Evolutionary conservation across 441 rosid species (phyloP).

Genomic region (Cnidoscolus chayamansa): DNA sequence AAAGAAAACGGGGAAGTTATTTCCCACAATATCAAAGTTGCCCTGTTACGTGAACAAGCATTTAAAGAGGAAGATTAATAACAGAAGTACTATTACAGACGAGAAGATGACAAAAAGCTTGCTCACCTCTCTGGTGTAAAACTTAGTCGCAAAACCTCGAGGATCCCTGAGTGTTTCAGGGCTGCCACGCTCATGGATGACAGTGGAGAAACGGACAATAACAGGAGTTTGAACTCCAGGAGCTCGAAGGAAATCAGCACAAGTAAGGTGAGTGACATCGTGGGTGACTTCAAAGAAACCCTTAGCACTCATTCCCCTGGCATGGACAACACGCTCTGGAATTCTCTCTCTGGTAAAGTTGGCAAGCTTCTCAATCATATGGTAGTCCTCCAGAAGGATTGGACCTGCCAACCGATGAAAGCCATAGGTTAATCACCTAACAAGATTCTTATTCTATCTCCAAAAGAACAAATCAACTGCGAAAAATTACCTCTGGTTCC

Average conservation of each 20-base stretch:
- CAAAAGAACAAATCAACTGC: too few species aligned
- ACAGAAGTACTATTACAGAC: too few species aligned
- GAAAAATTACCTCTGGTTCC: constrained; percentile 31
- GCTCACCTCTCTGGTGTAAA: constrained; percentile 92
- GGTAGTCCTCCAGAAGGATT: constrained; percentile 91
- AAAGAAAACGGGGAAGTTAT: constrained; percentile 95
- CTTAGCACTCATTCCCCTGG: constrained; percentile 94
- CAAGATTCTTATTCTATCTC: too few species aligned
- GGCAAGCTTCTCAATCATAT: constrained; percentile 86
- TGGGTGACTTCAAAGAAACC: constrained; percentile 69
- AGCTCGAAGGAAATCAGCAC: constrained; percentile 95
- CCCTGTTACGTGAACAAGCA: constrained; percentile 45
- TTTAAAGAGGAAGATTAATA: background rate
- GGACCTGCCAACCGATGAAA: constrained; percentile 50
- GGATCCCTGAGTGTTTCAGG: constrained; percentile 97
- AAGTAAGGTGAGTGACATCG: constrained; percentile 62
- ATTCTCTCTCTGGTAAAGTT: constrained; percentile 90
- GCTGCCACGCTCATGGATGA: constrained; percentile 90
- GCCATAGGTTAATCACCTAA: too few species aligned
- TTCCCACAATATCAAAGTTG: constrained; percentile 98
- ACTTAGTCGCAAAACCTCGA: constrained; percentile 97
- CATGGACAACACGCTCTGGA: constrained; percentile 99
- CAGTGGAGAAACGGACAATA: constrained; percentile 89
- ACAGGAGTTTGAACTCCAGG: constrained; percentile 97
- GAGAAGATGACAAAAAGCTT: background rate